Conservation (phyloP, 306 rosid genomes). For the Castanopsis chinensis region DNA sequence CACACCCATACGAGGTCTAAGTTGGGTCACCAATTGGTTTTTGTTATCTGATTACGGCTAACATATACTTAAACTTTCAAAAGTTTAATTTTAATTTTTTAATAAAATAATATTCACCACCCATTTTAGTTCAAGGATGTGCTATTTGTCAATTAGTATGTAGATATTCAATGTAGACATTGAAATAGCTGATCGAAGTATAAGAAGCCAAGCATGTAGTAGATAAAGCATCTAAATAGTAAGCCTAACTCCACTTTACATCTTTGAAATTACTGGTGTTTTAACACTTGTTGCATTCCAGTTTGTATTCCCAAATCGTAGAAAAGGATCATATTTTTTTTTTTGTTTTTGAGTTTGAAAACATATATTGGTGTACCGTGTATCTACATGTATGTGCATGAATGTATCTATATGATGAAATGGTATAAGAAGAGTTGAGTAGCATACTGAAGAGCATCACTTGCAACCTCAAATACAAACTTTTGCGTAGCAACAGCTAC, state of each 20-base stretch:
- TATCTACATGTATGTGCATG: not conserved
- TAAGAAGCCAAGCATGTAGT: not conserved
- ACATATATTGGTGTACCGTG: too few relatives aligned
- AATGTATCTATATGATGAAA: not conserved
- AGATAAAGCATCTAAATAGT: not conserved
- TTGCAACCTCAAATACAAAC: slow-evolving; percentile 85
- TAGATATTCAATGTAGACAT: too few relatives aligned
- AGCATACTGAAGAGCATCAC: slow-evolving; percentile 68
- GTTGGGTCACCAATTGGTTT: too few relatives aligned
- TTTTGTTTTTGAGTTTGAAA: too few relatives aligned
- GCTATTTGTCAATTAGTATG: too few relatives aligned
- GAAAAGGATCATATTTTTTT: not conserved
- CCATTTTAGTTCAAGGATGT: too few relatives aligned
- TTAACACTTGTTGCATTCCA: not conserved
- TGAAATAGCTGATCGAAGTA: not conserved
- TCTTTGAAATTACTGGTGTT: not conserved
- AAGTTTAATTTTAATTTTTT: too few relatives aligned
- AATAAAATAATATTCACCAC: too few relatives aligned
- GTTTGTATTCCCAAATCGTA: not conserved
- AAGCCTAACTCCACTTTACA: not conserved
- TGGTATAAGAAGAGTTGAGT: not conserved
- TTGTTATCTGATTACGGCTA: too few relatives aligned
- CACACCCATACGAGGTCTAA: not conserved
- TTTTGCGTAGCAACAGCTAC: slow-evolving; percentile 89
- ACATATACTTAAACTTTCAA: too few relatives aligned